Percentiles rank a stretch among this genome's conserved stretches.
phyloP scores from a whole-genome alignment of 2,329 filamentous ascomycete species.

The Aurifilum marmelostoma region DNA sequence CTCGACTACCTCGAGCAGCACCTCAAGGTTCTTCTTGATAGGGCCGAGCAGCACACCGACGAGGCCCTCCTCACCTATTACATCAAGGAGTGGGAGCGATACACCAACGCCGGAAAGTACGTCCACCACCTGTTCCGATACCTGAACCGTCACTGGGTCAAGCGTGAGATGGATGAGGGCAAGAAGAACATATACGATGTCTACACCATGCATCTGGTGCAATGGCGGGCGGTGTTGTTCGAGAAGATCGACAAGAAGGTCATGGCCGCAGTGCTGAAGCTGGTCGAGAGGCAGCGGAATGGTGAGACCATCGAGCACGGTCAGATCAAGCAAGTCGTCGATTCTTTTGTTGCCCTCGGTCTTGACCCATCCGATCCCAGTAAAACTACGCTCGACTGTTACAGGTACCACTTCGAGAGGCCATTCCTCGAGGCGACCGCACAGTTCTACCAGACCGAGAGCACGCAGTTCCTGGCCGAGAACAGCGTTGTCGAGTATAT shows the following conservation, averaged over 20 bases:
- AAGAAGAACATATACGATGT: conserved; percentile 99
- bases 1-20: conserved; percentile 83
- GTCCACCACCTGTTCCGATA: conserved; percentile 97
- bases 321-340: conserved; percentile 95
- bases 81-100: conserved; percentile 94
- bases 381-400: conserved; percentile 94
- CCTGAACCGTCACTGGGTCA: conserved; percentile 98
- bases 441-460: conserved; percentile 88
- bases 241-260: conserved; percentile 81
- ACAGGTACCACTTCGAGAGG: conserved; percentile 87
- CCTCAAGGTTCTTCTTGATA: conserved; percentile 68
- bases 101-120: conserved; percentile 94
- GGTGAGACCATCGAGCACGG: conserved; percentile 97
- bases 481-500: conserved; percentile 99
- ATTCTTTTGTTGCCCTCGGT: conserved; percentile 93
- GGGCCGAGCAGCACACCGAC: conserved; percentile 80
- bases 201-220: conserved; percentile 93
- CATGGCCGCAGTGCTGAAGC: conserved; percentile 91
- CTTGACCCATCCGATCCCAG: conserved; percentile 90
- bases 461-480: conserved; percentile 90
- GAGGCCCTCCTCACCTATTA: conserved; percentile 92
- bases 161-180: conserved; percentile 96
- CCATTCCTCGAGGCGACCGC: conserved; percentile 87
- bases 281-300: conserved; percentile 95
- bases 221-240: conserved; percentile 94